Percentiles rank a stretch among this genome's conserved stretches.
phyloP scores from a whole-genome alignment of 2,329 filamentous ascomycete species.

The Phialemonium atrogriseum region DNA sequence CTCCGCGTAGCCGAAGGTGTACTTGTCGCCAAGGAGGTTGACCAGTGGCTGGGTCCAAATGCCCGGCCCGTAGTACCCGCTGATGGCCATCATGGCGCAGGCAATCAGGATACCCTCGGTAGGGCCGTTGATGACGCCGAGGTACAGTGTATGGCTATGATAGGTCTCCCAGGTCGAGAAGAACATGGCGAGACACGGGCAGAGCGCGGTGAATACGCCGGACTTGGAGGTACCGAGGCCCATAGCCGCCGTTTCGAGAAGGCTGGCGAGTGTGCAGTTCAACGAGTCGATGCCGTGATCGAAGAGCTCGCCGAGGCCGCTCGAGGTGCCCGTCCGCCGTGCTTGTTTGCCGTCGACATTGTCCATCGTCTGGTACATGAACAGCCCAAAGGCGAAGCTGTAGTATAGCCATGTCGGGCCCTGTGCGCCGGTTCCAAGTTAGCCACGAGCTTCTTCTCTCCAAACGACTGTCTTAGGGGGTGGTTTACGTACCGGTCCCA shows the following conservation, averaged over 20 bases:
- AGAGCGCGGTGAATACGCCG: conserved; percentile 84
- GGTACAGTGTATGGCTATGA: conserved; percentile 93
- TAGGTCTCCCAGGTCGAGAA: conserved; percentile 99
- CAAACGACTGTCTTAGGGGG: background rate
- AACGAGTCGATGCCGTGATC: conserved; percentile 98
- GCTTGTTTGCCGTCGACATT: conserved; percentile 99
- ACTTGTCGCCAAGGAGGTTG: conserved; percentile 51
- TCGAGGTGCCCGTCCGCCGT: conserved; percentile 87
- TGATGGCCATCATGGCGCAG: conserved; percentile 75
- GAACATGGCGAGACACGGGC: conserved; percentile 95
- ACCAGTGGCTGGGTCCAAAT: conserved; percentile 77
- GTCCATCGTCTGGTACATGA: conserved; percentile 99
- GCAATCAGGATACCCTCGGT: conserved; percentile 92
- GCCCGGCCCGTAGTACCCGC: conserved; percentile 78
- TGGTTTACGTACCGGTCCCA: conserved; percentile 64
- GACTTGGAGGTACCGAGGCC: conserved; percentile 75
- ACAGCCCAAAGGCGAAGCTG: conserved; percentile 89
- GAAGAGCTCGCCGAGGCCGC: conserved; percentile 90
- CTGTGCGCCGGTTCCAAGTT: conserved; percentile 30
- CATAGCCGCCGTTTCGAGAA: conserved; percentile 90
- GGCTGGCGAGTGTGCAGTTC: conserved; percentile 88
- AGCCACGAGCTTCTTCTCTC: conserved; percentile 3
- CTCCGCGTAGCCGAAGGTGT: conserved; percentile 37
- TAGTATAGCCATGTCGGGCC: conserved; percentile 89
- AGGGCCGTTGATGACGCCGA: conserved; percentile 94